Percentiles rank a stretch among this genome's conserved stretches.
These are phyloP conservation scores for Grammothele lineata DNA, from an alignment of 768 basidiomycete genomes.

Conservation along the genomic window DNA sequence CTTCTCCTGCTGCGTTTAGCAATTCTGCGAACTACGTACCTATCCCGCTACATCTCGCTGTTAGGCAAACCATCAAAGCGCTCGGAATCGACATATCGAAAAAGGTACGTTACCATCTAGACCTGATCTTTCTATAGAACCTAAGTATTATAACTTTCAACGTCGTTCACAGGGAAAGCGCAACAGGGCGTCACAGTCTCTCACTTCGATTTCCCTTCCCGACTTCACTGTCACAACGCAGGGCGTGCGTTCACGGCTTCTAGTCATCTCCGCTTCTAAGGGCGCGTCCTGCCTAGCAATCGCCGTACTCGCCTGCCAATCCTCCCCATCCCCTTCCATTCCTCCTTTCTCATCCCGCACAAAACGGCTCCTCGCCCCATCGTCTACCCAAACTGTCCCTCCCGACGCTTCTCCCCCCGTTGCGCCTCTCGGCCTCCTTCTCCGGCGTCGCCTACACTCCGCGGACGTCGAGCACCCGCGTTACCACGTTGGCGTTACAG, in stretches of 20 bases:
- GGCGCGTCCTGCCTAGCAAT: constrained; percentile 2
- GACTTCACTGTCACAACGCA: constrained; percentile 8
- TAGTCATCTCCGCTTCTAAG: constrained; percentile 5
- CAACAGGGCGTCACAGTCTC: too few relatives aligned
- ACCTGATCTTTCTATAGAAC: neutral
- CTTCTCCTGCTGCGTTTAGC: constrained; percentile 7
- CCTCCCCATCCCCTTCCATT: constrained; percentile 1
- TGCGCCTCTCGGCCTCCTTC: constrained; percentile 6
- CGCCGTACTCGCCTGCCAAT: constrained; percentile 8
- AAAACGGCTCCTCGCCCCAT: too few relatives aligned
- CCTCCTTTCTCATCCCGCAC: too few relatives aligned
- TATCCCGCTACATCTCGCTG: constrained; percentile 1
- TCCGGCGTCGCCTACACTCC: constrained; percentile 2
- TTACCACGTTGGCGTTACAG: constrained; percentile 8
- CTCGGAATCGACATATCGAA: constrained; percentile 1
- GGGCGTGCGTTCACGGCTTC: constrained; percentile 7
- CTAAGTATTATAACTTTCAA: too few relatives aligned
- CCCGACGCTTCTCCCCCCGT: too few relatives aligned
- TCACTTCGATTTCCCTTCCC: constrained; percentile 1
- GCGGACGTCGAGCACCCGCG: constrained; percentile 3
- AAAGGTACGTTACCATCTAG: neutral
- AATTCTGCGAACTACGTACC: constrained; percentile 3
- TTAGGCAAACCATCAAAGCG: neutral
- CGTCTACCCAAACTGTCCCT: too few relatives aligned
- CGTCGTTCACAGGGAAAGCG: neutral